Evolutionary conservation across 495 filamentous ascomycete species (phyloP).

Genomic region (Oleoguttula mirabilis): DNA sequence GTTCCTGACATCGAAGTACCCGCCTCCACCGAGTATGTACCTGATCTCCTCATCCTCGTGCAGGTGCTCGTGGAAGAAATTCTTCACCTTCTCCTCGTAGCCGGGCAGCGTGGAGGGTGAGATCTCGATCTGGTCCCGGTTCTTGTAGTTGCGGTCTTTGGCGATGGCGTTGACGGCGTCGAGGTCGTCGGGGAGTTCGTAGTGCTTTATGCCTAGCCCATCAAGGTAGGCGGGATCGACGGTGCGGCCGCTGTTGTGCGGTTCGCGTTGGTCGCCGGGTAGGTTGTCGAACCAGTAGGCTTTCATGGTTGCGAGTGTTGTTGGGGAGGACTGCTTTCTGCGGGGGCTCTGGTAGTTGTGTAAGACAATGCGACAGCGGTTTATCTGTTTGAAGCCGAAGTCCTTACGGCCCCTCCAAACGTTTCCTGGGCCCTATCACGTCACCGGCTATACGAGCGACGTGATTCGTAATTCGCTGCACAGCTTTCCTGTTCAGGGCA

Average conservation of each 20-base stretch:
- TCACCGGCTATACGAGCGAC: no score
- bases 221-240: constrained; percentile 48
- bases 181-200: constrained; percentile 47
- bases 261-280: constrained; percentile 82
- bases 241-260: constrained; percentile 69
- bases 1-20: constrained; percentile 86
- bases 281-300: constrained; percentile 18
- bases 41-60: constrained; percentile 99
- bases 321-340: no score
- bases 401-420: no score
- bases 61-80: constrained; percentile 88
- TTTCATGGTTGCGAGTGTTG: constrained; percentile 6
- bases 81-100: constrained; percentile 85
- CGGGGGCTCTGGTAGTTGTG: no score
- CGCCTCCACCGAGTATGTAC: constrained; percentile 82
- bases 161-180: constrained; percentile 62
- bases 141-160: constrained; percentile 67
- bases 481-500: no score
- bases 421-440: no score
- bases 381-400: no score
- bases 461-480: no score
- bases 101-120: constrained; percentile 71
- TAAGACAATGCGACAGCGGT: no score
- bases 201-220: constrained; percentile 68
- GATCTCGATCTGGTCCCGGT: constrained; percentile 87